Conservation (phyloP, 768 basidiomycete species). For the Russula sp. region DNA sequence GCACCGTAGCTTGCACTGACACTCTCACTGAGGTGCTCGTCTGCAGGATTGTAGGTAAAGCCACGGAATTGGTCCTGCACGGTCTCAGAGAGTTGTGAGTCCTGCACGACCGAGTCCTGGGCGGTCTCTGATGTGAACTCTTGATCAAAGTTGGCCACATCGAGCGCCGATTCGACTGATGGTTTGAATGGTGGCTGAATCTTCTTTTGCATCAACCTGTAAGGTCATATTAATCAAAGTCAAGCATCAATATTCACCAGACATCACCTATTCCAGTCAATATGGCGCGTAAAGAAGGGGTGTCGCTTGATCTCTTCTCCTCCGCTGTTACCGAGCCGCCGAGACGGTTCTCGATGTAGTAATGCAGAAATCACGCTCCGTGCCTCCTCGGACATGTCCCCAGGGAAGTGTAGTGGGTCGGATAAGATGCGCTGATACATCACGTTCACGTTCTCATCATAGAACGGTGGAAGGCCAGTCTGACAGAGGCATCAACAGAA, state of each 20-base stretch:
- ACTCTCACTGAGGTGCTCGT: conserved; percentile 82
- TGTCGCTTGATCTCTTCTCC: conserved; percentile 96
- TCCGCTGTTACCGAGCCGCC: conserved; percentile 86
- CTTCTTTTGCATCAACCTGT: conserved; percentile 82
- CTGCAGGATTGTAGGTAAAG: conserved; percentile 84
- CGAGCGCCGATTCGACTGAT: conserved; percentile 90
- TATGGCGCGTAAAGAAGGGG: conserved; percentile 90
- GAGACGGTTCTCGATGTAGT: conserved; percentile 82
- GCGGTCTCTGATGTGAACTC: conserved; percentile 97
- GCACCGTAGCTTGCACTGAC: conserved; percentile 65
- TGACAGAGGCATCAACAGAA: conserved; percentile 37
- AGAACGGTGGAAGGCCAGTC: conserved; percentile 97
- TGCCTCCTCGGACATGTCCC: conserved; percentile 86
- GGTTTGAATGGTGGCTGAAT: conserved; percentile 98
- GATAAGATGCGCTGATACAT: conserved; percentile 96
- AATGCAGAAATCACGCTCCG: conserved; percentile 84
- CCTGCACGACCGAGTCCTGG: conserved; percentile 93
- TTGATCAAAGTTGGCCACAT: conserved; percentile 95
- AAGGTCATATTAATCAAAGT: neutral
- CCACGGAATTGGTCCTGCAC: conserved; percentile 95
- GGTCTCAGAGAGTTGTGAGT: conserved; percentile 88
- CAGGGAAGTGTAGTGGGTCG: conserved; percentile 89
- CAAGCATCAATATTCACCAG: neutral
- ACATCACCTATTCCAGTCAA: conserved; percentile 81
- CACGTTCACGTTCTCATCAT: conserved; percentile 97